Base-by-base conservation (phyloP, 1,139 yeast genomes). In the Pichia norvegensis region DNA sequence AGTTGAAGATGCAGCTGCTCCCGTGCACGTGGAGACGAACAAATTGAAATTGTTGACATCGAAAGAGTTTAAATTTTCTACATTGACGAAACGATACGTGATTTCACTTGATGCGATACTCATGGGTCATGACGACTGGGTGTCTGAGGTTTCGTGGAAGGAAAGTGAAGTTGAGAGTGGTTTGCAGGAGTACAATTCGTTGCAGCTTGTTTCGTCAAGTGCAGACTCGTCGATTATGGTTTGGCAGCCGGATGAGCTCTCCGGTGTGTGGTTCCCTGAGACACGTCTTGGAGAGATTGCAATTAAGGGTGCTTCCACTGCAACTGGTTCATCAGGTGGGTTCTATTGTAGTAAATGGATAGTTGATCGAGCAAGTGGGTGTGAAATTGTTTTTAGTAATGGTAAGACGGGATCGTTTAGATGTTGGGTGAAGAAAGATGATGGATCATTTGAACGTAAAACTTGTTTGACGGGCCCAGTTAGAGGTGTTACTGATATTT, bases 91-190 rank as follows among this genome's bases (percentile, higher is more conserved):
- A 27, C 44, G 47, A 19, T 64, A 67, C 45, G 76, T 73, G 45
- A 78, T 87, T 0, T 41, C 38, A 11, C 73, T 87, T 48, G 98
- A 94, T 61, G 97, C 98, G 0, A 74, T 94, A 52, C 79, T 94
- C 29, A 83, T 92, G 84, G 98, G 98, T 10, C 98, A 94, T 63
- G 99, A 94, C 61, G 99, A 94, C 64, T 94, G 98, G 98, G 82
- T 94, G 27, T 79, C 92, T 13, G 81, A 88, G 9, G 69, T 92
- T 40, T 72, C 74, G 46, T 94, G 98, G 97, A 85, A 84, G 19
- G 29, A 36, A 16, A 31, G 36, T 19, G 43, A 41, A 29, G 27
- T 17, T 13, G 11, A 21, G 11, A 17, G 7, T 31, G 20, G 13
- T 16, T 4, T 29, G 11, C 29, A 21, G 19, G 31, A 19, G 27